Base-by-base conservation (phyloP, 2,329 filamentous ascomycete species). In the Lasiodiplodia gonubiensis region DNA sequence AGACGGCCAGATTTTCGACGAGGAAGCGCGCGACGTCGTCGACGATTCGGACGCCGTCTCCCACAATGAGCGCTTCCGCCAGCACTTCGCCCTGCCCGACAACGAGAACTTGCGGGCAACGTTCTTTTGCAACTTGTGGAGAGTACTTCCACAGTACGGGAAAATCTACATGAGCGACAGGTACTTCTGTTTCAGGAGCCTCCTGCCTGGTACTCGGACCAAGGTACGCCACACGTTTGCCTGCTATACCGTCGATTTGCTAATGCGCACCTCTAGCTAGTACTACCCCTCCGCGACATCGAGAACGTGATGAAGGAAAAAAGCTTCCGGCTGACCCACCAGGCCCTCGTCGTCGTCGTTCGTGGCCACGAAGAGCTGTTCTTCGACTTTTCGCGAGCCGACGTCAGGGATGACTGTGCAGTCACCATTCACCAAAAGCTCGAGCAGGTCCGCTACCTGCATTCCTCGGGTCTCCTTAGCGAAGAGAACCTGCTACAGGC, bases 231-330 rank as follows among this genome's bases (percentile, higher is more conserved):
- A 27, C 35, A 21, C 23, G 53, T 33, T 21, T 25, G 52, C 48
- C 35, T 67, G 39, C 42, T 54, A 2, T 42, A 23, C 18, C 21
- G 6, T 46, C n/a, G 48, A 59, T 53, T n/a, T 35, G 37, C 69
- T 71, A 27, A 42, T 39, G 14, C 11, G 18, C 23, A 4, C 18
- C 49, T 46, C 14, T 54, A 76, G 77, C 80, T 98, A 71, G 94
- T 98, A 65, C 85, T 98, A 0, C 94, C 95, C 0, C 84, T 98
- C 65, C 93, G 89, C 73, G 94, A 98, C 73, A 90, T 98, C 60
- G 92, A 97, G 77, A 98, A 93, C 70, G 92, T 93, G 7, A 90
- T 94, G 73, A 97, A 97, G 79, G 94, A 97, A 78, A 97, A 95
- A 74, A 94, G 95, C 0, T 98, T 97, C 75, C 88, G 94, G 0